Percentiles rank a stretch among this genome's conserved stretches.
Evolutionary conservation across 179 eudicot genomes (phyloP).

Genomic region (Pouteria campechiana): DNA sequence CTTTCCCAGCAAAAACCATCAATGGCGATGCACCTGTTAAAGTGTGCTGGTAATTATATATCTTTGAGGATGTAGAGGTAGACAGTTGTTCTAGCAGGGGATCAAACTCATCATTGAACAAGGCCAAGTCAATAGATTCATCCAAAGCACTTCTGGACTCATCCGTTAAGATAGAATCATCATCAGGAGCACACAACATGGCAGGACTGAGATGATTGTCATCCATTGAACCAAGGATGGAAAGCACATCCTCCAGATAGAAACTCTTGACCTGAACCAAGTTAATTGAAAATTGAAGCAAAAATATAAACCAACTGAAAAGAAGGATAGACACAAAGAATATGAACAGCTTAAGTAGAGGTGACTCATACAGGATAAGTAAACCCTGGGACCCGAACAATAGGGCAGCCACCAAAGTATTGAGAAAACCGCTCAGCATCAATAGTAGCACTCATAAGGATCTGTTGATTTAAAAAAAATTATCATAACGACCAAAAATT

Average conservation of each 20-base stretch:
- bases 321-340: neutral
- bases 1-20: constrained; percentile 84
- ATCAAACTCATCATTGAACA: constrained; percentile 64
- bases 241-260: constrained; percentile 78
- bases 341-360: neutral
- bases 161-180: constrained; percentile 27
- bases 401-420: constrained; percentile 95
- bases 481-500: constrained; percentile 1
- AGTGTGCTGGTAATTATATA: constrained; percentile 74
- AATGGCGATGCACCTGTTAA: constrained; percentile 71
- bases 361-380: constrained; percentile 73
- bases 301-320: neutral
- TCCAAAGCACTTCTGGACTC: constrained; percentile 55
- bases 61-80: constrained; percentile 32
- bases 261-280: constrained; percentile 62
- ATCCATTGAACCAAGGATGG: constrained; percentile 28
- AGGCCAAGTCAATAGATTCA: constrained; percentile 70
- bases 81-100: constrained; percentile 58
- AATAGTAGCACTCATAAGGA: constrained; percentile 94
- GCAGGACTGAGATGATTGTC: constrained; percentile 30
- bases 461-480: constrained; percentile 26
- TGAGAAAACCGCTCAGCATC: constrained; percentile 94
- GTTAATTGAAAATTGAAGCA: neutral
- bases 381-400: constrained; percentile 88
- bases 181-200: constrained; percentile 10